A percentile compares a stretch with the other conserved stretches of the same genome.
Evolutionary conservation across 305 asterid genomes (phyloP).

Genomic region (Solanum hybrid): DNA sequence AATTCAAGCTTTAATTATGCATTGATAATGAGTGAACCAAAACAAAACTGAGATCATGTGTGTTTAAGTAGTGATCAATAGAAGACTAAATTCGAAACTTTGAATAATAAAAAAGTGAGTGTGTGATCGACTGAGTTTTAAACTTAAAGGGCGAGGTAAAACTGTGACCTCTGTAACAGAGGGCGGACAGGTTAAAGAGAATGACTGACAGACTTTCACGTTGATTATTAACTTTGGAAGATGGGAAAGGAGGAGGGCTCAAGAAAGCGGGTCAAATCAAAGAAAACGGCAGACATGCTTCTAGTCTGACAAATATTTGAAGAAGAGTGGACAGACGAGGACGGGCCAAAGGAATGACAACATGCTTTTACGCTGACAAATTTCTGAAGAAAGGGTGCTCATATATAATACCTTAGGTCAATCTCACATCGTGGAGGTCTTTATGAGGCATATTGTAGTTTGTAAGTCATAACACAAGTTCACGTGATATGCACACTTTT

Average conservation of each 20-base stretch:
- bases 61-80: not conserved
- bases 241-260: not conserved
- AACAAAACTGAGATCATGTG: not conserved
- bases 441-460: not conserved
- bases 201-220: not conserved
- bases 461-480: not conserved
- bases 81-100: not conserved
- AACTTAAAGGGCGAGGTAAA: not conserved
- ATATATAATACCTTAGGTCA: not conserved
- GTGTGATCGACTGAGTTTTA: not conserved
- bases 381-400: not conserved
- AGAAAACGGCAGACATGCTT: not conserved
- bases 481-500: not conserved
- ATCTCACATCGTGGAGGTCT: not conserved
- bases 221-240: not conserved
- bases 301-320: not conserved
- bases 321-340: not conserved
- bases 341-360: not conserved
- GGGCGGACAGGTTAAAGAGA: not conserved
- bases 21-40: not conserved
- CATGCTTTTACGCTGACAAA: too few species aligned
- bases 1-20: not conserved
- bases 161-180: not conserved
- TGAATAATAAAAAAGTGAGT: not conserved
- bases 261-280: not conserved